Evolutionary conservation across 805 yeast genomes (phyloP), one percentile per base, ranked within the genome.

Genomic region (Metschnikowia similis): DNA sequence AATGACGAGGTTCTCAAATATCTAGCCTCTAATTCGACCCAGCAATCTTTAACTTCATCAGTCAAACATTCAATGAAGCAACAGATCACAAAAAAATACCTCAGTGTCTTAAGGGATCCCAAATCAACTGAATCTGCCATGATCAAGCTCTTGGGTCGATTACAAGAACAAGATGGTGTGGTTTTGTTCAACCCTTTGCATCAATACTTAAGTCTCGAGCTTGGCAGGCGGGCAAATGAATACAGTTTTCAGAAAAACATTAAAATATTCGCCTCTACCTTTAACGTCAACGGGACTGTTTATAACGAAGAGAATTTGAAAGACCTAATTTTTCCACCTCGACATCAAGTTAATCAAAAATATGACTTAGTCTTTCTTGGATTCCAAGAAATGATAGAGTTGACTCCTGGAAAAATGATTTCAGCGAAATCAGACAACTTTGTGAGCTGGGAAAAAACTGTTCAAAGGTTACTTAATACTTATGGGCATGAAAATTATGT

Each of bases 331-430:
- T 80, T 72, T 51, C 83, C 84, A 0, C 46, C 60, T 0, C 62
- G 61, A 41, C 55, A 59, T 32, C 59, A 63, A 10, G 59, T 66
- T 5, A 64, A 64, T n/a, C 60, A 62, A 28, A 53, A 66, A 30
- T 81, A 87, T 35, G 97, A 92, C 59, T 65, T 91, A 2, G 83
- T 88, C 17, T 85, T 85, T 1, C 75, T 94, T 54, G 98, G 97
- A 2, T 72, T 94, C 35, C 96, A 94, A 65, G 99, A 94, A 60
- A 84, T 91, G 32, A 70, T 90, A 10, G 97, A 91, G 60, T 71
- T 94, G 40, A 81, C 84, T 1, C 85, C 94, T 0, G 89, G 92
- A 11, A 87, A 88, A 61, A 89, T 89, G 82, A 77, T 90, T 49
- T 82, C 85, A 37, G 82, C 88, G 0, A 96, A 94, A 60, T 80